Evolutionary conservation across 306 rosid species (phyloP).

Genomic region (Abrus precatorius): DNA sequence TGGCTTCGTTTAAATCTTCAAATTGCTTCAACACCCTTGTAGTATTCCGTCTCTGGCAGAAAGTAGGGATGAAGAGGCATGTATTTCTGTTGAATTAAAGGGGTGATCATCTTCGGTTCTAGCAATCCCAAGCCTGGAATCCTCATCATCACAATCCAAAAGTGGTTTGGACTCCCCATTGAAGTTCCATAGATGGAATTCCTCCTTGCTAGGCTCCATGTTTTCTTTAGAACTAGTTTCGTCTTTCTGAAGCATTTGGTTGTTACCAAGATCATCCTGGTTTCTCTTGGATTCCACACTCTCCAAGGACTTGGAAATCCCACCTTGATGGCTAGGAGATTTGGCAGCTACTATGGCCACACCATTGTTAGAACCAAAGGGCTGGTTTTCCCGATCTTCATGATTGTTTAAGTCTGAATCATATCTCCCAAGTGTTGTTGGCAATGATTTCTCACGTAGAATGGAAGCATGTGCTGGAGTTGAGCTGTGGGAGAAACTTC

Average conservation of each 20-base stretch:
- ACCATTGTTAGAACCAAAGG: slow-evolving; percentile 37
- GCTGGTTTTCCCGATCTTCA: slow-evolving; percentile 57
- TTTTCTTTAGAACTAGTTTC: slow-evolving; percentile 70
- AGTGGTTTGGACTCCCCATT: slow-evolving; percentile 61
- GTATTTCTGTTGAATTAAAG: slow-evolving; percentile 59
- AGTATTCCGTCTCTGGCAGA: slow-evolving; percentile 56
- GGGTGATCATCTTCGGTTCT: slow-evolving; percentile 74
- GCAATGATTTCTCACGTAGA: slow-evolving; percentile 61
- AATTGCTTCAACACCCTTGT: slow-evolving; percentile 55
- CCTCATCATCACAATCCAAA: slow-evolving; percentile 54
- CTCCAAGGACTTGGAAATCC: slow-evolving; percentile 5
- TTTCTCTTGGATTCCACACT: slow-evolving; percentile 36
- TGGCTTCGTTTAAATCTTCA: slow-evolving; percentile 29
- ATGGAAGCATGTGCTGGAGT: slow-evolving; percentile 53
- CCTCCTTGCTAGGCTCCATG: slow-evolving; percentile 67
- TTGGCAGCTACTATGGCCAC: slow-evolving; percentile 42
- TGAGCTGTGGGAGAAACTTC: slow-evolving; percentile 72
- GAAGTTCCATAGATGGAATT: slow-evolving; percentile 55
- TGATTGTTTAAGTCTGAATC: slow-evolving; percentile 54
- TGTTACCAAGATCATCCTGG: slow-evolving; percentile 35
- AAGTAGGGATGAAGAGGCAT: slow-evolving; percentile 62
- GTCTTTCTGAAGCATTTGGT: slow-evolving; percentile 48
- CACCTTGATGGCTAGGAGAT: slow-evolving; percentile 20
- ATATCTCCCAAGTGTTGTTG: slow-evolving; percentile 54
- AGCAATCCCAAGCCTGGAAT: slow-evolving; percentile 40